Percentiles rank a stretch among this genome's conserved stretches.
Evolutionary conservation across 75 land plant genomes (phyloP).

Genomic region (Picea glauca): DNA sequence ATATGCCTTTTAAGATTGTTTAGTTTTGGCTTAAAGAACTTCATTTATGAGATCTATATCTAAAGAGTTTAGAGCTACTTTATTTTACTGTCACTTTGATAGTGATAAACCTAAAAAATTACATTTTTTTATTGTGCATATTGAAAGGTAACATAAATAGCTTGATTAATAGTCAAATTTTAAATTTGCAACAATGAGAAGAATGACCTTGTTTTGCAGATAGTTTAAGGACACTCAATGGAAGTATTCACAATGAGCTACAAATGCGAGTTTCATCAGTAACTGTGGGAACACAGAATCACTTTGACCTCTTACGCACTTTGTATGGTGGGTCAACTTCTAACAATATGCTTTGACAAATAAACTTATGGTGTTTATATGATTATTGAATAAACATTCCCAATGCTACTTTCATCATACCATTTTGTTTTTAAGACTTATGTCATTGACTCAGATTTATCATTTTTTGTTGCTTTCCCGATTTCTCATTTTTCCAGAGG

Average conservation of each 20-base stretch:
- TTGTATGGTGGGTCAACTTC: conserved; percentile 14
- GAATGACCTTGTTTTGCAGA: conserved; percentile 9
- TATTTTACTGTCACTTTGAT: too few species aligned
- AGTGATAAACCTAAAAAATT: too few species aligned
- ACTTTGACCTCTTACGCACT: conserved; percentile 13
- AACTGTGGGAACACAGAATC: conserved; percentile 5
- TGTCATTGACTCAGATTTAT: neutral
- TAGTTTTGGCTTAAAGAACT: too few species aligned
- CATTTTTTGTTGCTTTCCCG: neutral
- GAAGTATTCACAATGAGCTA: neutral
- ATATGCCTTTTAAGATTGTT: too few species aligned
- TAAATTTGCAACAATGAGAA: too few species aligned
- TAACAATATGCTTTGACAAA: neutral
- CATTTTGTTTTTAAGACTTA: neutral
- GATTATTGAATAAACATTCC: neutral
- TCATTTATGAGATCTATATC: too few species aligned
- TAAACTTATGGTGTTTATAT: neutral
- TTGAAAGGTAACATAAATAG: too few species aligned
- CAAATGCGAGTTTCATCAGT: conserved; percentile 8
- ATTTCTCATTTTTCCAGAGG: conserved; percentile 50
- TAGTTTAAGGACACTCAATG: neutral
- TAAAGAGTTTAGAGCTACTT: too few species aligned
- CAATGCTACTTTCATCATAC: neutral
- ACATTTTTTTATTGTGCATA: too few species aligned
- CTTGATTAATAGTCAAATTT: too few species aligned